Evolutionary conservation across 768 basidiomycete genomes (phyloP).

Genomic region (Cystoderma amianthinum): DNA sequence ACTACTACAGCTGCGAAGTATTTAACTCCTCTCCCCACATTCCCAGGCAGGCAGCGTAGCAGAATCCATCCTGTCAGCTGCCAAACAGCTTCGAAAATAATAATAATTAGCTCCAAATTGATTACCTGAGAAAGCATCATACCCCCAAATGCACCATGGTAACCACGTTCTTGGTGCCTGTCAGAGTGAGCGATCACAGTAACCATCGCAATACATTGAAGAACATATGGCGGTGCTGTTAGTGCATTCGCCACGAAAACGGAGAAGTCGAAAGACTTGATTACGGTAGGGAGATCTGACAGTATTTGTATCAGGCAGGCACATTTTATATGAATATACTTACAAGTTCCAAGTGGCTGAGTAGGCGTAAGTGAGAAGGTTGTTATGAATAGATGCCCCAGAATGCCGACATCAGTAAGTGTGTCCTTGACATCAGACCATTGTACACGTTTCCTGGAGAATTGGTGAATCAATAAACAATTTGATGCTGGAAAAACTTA

Average conservation of each 20-base stretch:
- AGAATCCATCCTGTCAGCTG: constrained; percentile 29
- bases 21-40: too few relatives aligned
- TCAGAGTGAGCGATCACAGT: constrained; percentile 24
- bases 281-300: constrained; percentile 29
- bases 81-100: constrained; percentile 22
- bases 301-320: background rate
- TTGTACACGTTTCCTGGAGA: constrained; percentile 20
- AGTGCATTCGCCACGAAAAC: constrained; percentile 28
- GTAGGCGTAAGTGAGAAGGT: constrained; percentile 27
- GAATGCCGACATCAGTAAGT: constrained; percentile 25
- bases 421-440: constrained; percentile 29
- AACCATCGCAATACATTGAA: constrained; percentile 25
- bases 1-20: too few relatives aligned
- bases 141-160: constrained; percentile 28
- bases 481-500: background rate
- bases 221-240: constrained; percentile 28
- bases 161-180: constrained; percentile 23
- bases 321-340: background rate
- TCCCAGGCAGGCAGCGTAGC: too few relatives aligned
- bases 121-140: background rate
- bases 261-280: constrained; percentile 29
- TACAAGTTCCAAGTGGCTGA: constrained; percentile 28
- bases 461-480: background rate
- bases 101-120: background rate
- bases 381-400: constrained; percentile 28